Conservation (phyloP, 169 alveolate genomes). For the Eimeria acervulina region DNA sequence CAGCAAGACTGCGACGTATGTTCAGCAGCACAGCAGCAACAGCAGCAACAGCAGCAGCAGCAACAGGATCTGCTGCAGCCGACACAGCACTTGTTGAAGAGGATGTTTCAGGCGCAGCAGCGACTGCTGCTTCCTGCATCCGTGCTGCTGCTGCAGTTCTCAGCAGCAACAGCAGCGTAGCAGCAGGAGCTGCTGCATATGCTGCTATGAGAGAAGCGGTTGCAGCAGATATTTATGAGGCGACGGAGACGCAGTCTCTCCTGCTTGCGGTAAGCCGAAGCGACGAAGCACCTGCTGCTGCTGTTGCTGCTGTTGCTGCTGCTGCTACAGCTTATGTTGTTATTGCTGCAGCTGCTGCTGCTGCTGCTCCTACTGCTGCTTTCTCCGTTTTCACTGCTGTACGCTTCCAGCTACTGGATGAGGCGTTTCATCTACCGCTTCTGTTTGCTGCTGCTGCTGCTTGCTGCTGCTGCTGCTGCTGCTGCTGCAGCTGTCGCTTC, state of each 20-base stretch:
- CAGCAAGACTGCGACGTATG: not conserved
- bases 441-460: constrained; percentile 8
- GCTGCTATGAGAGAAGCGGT: constrained; percentile 28
- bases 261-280: not conserved
- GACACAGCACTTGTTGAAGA: not conserved
- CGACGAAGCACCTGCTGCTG: not conserved
- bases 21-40: not conserved
- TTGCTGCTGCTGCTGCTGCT: not conserved
- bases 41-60: not conserved
- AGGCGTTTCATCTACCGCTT: constrained; percentile 35
- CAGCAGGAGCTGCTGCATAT: constrained; percentile 28
- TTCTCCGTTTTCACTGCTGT: not conserved
- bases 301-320: constrained; percentile 39
- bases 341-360: not conserved
- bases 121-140: constrained; percentile 47
- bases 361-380: not conserved
- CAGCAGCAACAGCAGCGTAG: not conserved
- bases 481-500: constrained; percentile 54
- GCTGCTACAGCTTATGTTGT: not conserved
- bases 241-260: constrained; percentile 12
- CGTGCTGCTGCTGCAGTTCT: constrained; percentile 18
- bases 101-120: constrained; percentile 15
- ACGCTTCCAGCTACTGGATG: not conserved
- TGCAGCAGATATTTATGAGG: constrained; percentile 49
- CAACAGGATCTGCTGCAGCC: not conserved